Percentiles rank a stretch among this genome's conserved stretches.
Evolutionary conservation across 768 basidiomycete species (phyloP).

Genomic region (Suillus subluteus): DNA sequence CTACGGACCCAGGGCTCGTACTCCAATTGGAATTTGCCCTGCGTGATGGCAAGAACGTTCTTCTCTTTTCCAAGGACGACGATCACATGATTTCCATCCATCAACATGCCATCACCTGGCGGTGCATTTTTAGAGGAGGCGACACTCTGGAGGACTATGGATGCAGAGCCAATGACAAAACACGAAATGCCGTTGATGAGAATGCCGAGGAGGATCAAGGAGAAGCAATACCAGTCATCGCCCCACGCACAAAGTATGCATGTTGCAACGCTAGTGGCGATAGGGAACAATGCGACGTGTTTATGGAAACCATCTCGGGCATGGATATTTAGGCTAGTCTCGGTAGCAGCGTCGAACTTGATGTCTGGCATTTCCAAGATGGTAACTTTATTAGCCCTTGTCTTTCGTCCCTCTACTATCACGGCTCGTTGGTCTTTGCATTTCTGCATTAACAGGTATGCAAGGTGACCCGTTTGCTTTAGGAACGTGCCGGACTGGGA

Average conservation of each 20-base stretch:
- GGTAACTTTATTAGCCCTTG: conserved; percentile 25
- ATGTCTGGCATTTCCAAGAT: conserved; percentile 21
- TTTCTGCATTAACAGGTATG: conserved; percentile 29
- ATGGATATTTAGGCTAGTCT: conserved; percentile 5
- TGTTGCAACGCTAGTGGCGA: conserved; percentile 25
- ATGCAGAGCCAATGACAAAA: conserved; percentile 27
- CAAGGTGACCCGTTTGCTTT: conserved; percentile 35
- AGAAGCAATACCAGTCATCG: conserved; percentile 35
- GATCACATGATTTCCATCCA: conserved; percentile 14
- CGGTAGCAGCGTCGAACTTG: conserved; percentile 5
- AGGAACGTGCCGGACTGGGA: conserved; percentile 34
- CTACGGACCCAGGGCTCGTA: conserved; percentile 19
- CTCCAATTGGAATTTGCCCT: conserved; percentile 23
- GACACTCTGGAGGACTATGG: conserved; percentile 12
- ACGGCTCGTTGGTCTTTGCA: conserved; percentile 13
- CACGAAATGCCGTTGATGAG: conserved; percentile 32
- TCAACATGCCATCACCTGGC: conserved; percentile 21
- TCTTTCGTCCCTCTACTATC: conserved; percentile 21
- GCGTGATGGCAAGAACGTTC: conserved; percentile 21
- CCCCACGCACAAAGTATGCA: conserved; percentile 28
- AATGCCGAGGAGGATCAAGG: conserved; percentile 36
- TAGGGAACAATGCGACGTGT: conserved; percentile 26
- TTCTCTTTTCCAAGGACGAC: conserved; percentile 22
- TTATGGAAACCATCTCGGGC: conserved; percentile 14
- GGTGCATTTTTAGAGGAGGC: conserved; percentile 16